A percentile compares a stretch with the other conserved stretches of the same genome.
phyloP scores from a whole-genome alignment of 1,284 basidiomycete species.

The Hemileia vastatrix region DNA sequence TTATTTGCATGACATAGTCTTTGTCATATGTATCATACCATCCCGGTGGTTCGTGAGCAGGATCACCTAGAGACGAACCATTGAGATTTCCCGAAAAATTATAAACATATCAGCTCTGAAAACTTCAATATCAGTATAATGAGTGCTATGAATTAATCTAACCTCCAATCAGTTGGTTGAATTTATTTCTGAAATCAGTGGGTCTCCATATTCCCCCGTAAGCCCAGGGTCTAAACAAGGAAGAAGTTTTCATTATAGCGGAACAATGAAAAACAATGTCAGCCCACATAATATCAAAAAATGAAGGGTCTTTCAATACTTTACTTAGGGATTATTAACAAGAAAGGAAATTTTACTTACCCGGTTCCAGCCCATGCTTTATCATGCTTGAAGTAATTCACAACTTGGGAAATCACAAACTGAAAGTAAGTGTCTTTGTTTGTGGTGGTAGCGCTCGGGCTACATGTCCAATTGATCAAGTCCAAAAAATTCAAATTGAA shows the following conservation, averaged over 20 bases:
- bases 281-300: neutral
- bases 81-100: neutral
- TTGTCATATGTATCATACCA: slow-evolving; percentile 33
- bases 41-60: slow-evolving; percentile 30
- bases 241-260: neutral
- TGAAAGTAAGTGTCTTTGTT: slow-evolving; percentile 29
- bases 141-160: no score
- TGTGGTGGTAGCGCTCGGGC: slow-evolving; percentile 25
- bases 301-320: no score
- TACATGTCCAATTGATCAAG: no score
- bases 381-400: slow-evolving; percentile 23
- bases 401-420: slow-evolving; percentile 24
- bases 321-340: no score
- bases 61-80: no score
- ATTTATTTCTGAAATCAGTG: slow-evolving; percentile 25
- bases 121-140: no score
- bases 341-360: slow-evolving; percentile 7
- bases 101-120: neutral
- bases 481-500: no score
- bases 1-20: slow-evolving; percentile 25
- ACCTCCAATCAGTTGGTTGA: slow-evolving; percentile 17
- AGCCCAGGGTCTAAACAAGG: slow-evolving; percentile 27
- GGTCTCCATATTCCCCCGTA: slow-evolving; percentile 32
- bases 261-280: neutral
- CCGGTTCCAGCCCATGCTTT: slow-evolving; percentile 15